Percentiles rank a stretch among this genome's conserved stretches.
phyloP scores from a whole-genome alignment of 768 basidiomycete species.

The Boletus rex-veris region DNA sequence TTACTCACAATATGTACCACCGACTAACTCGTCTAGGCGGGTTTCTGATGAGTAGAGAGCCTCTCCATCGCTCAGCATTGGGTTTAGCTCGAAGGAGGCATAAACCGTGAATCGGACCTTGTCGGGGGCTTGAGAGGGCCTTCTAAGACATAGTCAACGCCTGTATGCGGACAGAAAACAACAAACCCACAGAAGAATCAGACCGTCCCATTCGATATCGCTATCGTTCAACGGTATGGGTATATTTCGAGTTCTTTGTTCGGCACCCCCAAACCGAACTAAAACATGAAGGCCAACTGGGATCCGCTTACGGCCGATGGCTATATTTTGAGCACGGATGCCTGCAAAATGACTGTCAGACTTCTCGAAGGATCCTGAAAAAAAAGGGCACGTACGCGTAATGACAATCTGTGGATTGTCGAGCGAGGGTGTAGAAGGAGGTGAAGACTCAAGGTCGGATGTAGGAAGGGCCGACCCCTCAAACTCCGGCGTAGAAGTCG shows the following conservation, averaged over 20 bases:
- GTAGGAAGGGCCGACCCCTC: background rate
- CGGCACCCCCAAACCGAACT: background rate
- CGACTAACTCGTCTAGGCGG: background rate
- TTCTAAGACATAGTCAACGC: background rate
- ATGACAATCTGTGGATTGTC: background rate
- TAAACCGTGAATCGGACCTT: background rate
- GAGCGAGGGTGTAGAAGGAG: too few species aligned
- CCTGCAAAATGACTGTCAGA: background rate
- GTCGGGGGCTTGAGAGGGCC: background rate
- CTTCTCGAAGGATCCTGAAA: too few species aligned
- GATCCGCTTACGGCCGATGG: background rate
- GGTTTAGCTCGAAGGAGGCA: background rate
- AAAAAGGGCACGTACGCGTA: background rate
- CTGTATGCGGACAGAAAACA: too few species aligned
- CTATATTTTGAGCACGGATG: background rate
- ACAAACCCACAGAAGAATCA: background rate
- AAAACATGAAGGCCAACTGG: background rate
- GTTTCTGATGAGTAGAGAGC: background rate
- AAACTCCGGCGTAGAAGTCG: background rate
- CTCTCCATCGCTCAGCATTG: background rate
- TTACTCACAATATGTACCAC: background rate
- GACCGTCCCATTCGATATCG: background rate
- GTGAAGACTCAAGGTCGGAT: background rate
- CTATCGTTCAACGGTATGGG: background rate
- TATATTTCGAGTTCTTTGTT: background rate